phyloP scores from a whole-genome alignment of 176 grass and related monocot species.

The Cenchrus fungigraminus region DNA sequence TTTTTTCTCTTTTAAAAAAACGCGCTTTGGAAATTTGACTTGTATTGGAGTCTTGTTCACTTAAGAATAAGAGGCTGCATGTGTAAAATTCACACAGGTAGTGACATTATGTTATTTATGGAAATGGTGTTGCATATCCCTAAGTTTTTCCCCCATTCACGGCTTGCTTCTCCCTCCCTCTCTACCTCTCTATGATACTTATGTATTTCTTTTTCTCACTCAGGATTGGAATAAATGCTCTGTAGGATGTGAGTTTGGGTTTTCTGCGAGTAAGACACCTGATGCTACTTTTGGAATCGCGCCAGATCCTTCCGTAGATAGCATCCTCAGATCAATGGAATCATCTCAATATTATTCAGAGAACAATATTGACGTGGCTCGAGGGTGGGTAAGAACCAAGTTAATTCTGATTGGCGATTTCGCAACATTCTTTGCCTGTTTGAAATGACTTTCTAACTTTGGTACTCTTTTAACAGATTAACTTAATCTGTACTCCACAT shows the following conservation, averaged over 20 bases:
- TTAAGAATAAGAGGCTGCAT: background rate
- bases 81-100: background rate
- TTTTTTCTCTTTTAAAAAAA: background rate
- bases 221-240: slow-evolving; percentile 90
- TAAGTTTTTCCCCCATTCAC: background rate
- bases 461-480: background rate
- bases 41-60: background rate
- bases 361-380: slow-evolving; percentile 74
- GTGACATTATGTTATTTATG: slow-evolving; percentile 6
- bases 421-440: slow-evolving; percentile 14
- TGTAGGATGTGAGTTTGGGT: slow-evolving; percentile 83
- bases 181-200: background rate
- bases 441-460: slow-evolving; percentile 28
- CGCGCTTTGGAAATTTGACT: background rate
- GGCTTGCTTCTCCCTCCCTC: slow-evolving; percentile 27
- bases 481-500: slow-evolving; percentile 8
- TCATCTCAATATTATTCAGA: slow-evolving; percentile 96
- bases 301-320: slow-evolving; percentile 51
- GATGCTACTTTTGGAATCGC: slow-evolving; percentile 87
- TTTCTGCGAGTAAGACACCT: slow-evolving; percentile 67
- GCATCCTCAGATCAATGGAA: slow-evolving; percentile 94
- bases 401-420: slow-evolving; percentile 46
- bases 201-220: slow-evolving; percentile 31
- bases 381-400: slow-evolving; percentile 95
- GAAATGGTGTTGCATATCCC: background rate